Base-by-base conservation (phyloP, 768 basidiomycete genomes). In the Agrocybe pediades region DNA sequence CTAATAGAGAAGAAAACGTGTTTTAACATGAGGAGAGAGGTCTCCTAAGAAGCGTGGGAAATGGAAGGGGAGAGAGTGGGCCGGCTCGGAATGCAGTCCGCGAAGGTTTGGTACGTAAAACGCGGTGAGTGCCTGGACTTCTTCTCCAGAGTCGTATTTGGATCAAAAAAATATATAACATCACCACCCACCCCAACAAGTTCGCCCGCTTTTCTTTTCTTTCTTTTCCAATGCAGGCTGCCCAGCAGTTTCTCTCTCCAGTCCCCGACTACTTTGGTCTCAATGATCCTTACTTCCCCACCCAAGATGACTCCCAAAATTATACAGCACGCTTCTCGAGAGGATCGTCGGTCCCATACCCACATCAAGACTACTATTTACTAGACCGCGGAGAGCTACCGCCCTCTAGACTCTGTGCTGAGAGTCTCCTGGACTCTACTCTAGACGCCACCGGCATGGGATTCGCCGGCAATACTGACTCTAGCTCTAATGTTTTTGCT, bases 141-240 rank as follows among this genome's bases (percentile, higher is more conserved):
- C 67, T 63, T 70, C 71, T 71, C 69, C 60, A 61, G 59, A 70
- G 66, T 71, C 70, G 72, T 73, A 73, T 72, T 71, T 36, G 68
- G 65, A 69, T 71, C 65, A 68, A 68, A 75, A 69, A 69, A 75
- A 76, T 77, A 78, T 78, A 78, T 76, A 78, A 75, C 69, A 68
- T 65, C 69, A 65, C 56, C 62, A 59, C 56, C 53, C 64, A 54
- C 61, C 59, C 56, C 51, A 61, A 43, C 57, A 60, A 61, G 62
- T 62, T 64, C 65, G 49, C 62, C 67, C 64, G 68, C 65, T 26
- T 50, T 40, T 19, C 70, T 66, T 68, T 70, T 68, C 70, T 67
- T 66, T 59, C 62, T 59, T 56, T 65, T 57, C 66, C 53, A 59
- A 75, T 75, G 75, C 72, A 77, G 60, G 62, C 68, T 51, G 71